Conservation (phyloP, 2,329 filamentous ascomycete species). For the Purpureocillium takamizusanense region DNA sequence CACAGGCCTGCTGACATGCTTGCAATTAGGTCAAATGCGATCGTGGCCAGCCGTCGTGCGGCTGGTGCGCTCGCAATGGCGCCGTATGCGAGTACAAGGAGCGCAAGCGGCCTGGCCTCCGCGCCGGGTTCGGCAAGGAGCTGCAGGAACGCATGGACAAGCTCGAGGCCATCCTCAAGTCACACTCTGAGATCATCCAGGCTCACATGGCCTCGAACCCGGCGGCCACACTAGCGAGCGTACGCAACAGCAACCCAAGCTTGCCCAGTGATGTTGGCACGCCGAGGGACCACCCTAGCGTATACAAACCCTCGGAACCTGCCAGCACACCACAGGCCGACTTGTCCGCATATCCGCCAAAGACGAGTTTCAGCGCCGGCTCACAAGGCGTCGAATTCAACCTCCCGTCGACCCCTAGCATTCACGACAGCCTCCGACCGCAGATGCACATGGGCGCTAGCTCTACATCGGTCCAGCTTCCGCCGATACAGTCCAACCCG, state of each 20-base stretch:
- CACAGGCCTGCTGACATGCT: too few species aligned
- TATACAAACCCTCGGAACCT: constrained; percentile 42
- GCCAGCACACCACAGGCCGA: constrained; percentile 47
- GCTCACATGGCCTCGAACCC: constrained; percentile 35
- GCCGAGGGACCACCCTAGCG: constrained; percentile 35
- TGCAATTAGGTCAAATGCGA: constrained; percentile 62
- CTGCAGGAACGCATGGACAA: constrained; percentile 63
- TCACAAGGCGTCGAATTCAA: constrained; percentile 42
- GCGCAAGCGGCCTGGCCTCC: constrained; percentile 56
- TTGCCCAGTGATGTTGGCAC: constrained; percentile 47
- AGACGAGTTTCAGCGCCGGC: constrained; percentile 42
- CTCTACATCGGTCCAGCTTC: constrained; percentile 24
- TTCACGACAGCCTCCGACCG: constrained; percentile 40
- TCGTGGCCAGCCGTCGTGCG: constrained; percentile 62
- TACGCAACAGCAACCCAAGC: constrained; percentile 41
- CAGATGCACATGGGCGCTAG: constrained; percentile 33
- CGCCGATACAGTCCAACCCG: constrained; percentile 27
- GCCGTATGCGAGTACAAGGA: constrained; percentile 60
- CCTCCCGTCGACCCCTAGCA: constrained; percentile 34
- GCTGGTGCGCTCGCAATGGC: constrained; percentile 57
- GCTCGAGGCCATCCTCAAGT: constrained; percentile 56
- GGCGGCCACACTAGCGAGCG: constrained; percentile 22
- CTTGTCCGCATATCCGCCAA: constrained; percentile 48
- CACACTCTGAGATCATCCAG: constrained; percentile 59
- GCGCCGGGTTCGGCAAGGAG: constrained; percentile 63